Evolutionary conservation across 2,329 filamentous ascomycete species (phyloP).

Genomic region (Monosporascus sp.): DNA sequence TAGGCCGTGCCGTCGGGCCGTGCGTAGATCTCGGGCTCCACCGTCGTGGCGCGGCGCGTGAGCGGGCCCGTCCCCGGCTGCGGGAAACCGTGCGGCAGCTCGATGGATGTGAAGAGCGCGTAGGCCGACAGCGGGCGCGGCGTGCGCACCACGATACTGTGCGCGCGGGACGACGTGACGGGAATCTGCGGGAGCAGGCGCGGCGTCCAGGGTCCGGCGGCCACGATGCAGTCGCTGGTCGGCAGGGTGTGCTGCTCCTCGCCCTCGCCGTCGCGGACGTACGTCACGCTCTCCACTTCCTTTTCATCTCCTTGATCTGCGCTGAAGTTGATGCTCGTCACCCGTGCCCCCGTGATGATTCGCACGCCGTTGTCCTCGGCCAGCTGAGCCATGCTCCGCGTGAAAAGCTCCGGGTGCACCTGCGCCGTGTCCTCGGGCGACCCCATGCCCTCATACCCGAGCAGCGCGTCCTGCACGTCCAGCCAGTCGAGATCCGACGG

Average conservation of each 20-base stretch:
- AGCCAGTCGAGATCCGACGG: slow-evolving; percentile 68
- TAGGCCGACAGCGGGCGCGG: slow-evolving; percentile 46
- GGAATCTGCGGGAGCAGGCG: slow-evolving; percentile 37
- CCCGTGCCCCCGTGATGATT: slow-evolving; percentile 34
- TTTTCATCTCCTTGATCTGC: slow-evolving; percentile 5
- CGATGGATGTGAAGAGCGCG: slow-evolving; percentile 67
- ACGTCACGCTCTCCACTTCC: slow-evolving; percentile 24
- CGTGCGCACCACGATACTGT: slow-evolving; percentile 40
- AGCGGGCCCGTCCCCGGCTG: slow-evolving; percentile 18
- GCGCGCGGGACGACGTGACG: slow-evolving; percentile 37
- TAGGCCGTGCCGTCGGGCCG: slow-evolving; percentile 71
- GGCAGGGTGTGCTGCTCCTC: slow-evolving; percentile 14
- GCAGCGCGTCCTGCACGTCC: slow-evolving; percentile 43
- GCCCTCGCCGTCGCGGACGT: slow-evolving; percentile 18
- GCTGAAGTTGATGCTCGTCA: slow-evolving; percentile 20
- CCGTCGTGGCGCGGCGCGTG: slow-evolving; percentile 33
- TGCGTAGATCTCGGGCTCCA: slow-evolving; percentile 72
- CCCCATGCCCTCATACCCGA: slow-evolving; percentile 27
- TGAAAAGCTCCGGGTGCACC: slow-evolving; percentile 74
- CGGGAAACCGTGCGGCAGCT: slow-evolving; percentile 49
- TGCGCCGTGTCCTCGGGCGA: slow-evolving; percentile 63
- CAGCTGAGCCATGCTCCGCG: slow-evolving; percentile 63
- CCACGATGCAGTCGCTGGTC: slow-evolving; percentile 28
- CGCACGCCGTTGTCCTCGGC: slow-evolving; percentile 58
- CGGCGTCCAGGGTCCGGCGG: slow-evolving; percentile 42